A percentile compares a stretch with the other conserved stretches of the same genome.
These are phyloP conservation scores for Ophiosphaerella herpotricha DNA, from an alignment of 2,329 filamentous ascomycete genomes.

Conservation along the genomic window DNA sequence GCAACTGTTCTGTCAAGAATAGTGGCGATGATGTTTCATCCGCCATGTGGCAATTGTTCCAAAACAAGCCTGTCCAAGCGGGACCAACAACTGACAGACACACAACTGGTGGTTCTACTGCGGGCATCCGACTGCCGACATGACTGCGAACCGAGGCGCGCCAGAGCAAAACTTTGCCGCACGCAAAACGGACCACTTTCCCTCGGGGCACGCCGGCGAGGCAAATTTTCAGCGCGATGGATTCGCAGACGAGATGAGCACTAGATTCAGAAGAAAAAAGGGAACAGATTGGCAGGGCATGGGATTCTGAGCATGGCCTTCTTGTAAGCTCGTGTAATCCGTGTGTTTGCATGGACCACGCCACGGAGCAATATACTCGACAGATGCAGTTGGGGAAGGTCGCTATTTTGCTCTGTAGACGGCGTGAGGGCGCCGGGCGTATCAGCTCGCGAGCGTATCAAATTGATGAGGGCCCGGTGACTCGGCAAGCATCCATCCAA, in stretches of 20 bases:
- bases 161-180: too few relatives aligned
- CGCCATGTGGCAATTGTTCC: slow-evolving; percentile 4
- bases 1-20: neutral
- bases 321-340: too few relatives aligned
- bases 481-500: slow-evolving; percentile 1
- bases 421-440: too few relatives aligned
- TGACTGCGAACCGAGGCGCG: slow-evolving; percentile 7
- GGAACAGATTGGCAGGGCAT: neutral
- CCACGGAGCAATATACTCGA: too few relatives aligned
- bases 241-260: slow-evolving; percentile 2
- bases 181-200: neutral
- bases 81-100: slow-evolving; percentile 3
- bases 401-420: too few relatives aligned
- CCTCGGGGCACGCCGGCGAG: slow-evolving; percentile 7
- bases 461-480: slow-evolving; percentile 15
- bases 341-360: too few relatives aligned
- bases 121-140: slow-evolving; percentile 5
- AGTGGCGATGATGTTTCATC: slow-evolving; percentile 4
- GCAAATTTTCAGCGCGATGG: slow-evolving; percentile 16
- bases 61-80: slow-evolving; percentile 9
- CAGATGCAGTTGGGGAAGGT: too few relatives aligned
- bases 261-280: neutral
- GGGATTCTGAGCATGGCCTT: neutral
- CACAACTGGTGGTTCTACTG: slow-evolving; percentile 8
- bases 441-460: too few relatives aligned